Evolutionary conservation across 441 rosid genomes (phyloP), one percentile per base, ranked within the genome.

Genomic region (Euphorbia corollata): DNA sequence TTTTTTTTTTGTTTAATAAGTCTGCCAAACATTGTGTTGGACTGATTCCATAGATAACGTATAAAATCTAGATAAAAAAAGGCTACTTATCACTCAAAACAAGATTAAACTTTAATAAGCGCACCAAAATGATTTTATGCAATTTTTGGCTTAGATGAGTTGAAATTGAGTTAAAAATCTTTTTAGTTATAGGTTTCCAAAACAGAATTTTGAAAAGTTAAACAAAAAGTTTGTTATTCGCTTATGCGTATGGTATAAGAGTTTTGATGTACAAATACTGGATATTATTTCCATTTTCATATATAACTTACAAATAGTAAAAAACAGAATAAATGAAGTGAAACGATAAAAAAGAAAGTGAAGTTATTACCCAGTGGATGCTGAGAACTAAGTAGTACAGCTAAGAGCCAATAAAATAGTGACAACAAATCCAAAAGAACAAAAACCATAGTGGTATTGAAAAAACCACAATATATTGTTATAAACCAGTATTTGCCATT

Each of bases 401-500:
- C 0, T 7, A 12, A 4, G 0, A 36, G 6, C 83, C 79, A 80
- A 61, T 76, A 51, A 72, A 61, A 69, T 47, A 3, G 61, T 76
- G 80, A 76, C 80, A 79, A 16, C 78, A 1, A 13, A 48, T 3
- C 4, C 22, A 18, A 6, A 2, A 13, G 6, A 59, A 30, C 20
- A 59, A 53, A 73, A 59, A 69, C 77, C 74, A 69, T 36, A 3
- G 53, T 59, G 74, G 78, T 72, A 43, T 75, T 65, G 27, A 5
- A 13, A 5, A 19, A 68, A 36, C n/a, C 72, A 16, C 22, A 48
- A 12, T 0, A 30, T 51, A n/a, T 8, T 13, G n/a, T 18, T 41
- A 9, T 36, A 36, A 36, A 36, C 41, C 3, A 30, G 6, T 32
- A 3, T 56, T 38, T 24, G 1, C 54, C 27, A 27, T 67, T 39